Conservation (phyloP, 2,329 filamentous ascomycete species). For the Aspergillus jensenii region DNA sequence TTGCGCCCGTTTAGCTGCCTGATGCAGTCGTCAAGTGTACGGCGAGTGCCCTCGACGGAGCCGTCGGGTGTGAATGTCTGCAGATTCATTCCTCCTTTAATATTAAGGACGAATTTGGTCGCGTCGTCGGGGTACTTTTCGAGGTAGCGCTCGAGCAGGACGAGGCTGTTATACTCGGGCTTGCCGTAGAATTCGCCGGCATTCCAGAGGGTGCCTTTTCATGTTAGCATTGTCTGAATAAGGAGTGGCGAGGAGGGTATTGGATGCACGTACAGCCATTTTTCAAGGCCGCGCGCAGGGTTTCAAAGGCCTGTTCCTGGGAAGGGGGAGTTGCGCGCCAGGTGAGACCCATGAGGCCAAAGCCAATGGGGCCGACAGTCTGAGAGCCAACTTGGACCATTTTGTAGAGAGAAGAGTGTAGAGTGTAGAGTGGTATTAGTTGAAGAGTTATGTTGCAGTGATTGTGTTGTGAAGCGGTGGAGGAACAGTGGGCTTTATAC, state of each 20-base stretch:
- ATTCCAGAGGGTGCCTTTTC: slow-evolving; percentile 55
- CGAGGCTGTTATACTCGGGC: slow-evolving; percentile 57
- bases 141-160: slow-evolving; percentile 63
- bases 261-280: background rate
- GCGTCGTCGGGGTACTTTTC: slow-evolving; percentile 64
- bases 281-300: background rate
- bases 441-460: no score
- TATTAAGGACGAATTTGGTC: slow-evolving; percentile 59
- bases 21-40: slow-evolving; percentile 60
- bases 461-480: no score
- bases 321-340: background rate
- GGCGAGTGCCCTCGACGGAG: slow-evolving; percentile 54
- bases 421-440: background rate
- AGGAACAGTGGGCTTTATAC: no score
- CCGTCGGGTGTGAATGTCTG: slow-evolving; percentile 47
- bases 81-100: slow-evolving; percentile 58
- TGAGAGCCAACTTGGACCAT: background rate
- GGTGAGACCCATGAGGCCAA: slow-evolving; percentile 8
- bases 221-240: background rate
- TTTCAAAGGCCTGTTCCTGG: slow-evolving; percentile 4
- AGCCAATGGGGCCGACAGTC: slow-evolving; percentile 4
- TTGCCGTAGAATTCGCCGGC: slow-evolving; percentile 66
- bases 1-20: slow-evolving; percentile 55
- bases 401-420: background rate
- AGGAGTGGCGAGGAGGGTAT: background rate